Base-by-base conservation (phyloP, 768 basidiomycete genomes). In the Lyophyllum decastes region DNA sequence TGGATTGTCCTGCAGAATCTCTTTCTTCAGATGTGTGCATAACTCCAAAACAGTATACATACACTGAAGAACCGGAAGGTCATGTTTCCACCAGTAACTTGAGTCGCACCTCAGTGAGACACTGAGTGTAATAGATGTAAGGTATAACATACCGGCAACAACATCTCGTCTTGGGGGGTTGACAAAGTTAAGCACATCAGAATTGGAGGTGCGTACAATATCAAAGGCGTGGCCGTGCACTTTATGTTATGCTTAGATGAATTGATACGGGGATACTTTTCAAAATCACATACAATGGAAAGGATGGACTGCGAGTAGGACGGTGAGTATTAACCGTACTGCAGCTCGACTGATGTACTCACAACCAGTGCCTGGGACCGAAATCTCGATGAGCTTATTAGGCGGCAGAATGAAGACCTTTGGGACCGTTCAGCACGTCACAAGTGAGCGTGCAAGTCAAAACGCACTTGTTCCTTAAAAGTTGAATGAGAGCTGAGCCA, bases 321-420 rank as follows among this genome's bases (percentile, higher is more conserved):
- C 14, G 3, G 16, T 38, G 35, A 16, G 14, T 38, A 17, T 17
- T 38, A 38, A 12, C 35, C 3, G 16, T 17, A 12, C 14, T 38
- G 6, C n/a, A 3, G 8, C 5, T 38, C 35, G 35, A 38, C 35
- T 4, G 14, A 17, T 38, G 35, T 38, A 38, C 35, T 38, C 14
- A 38, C 35, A 16, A 16, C 35, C 35, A 11, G 35, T 38, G 9
- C 35, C 35, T 38, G 35, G 35, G 14, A 38, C 14, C 19, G 71
- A 72, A 12, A 83, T 64, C 59, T 83, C 82, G 21, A 83, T 72
- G 9, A 74, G 72, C 55, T 78, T 75, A 61, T 82, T 79, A 24
- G 70, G 68, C 0, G 78, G 76, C 27, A 84, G 65, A 17, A 38
- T 38, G 35, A 38, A 61, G 41, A 62, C 53, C 63, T 64, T 33